A percentile compares a stretch with the other conserved stretches of the same genome.
phyloP scores from a whole-genome alignment of 805 yeast genomes.

The Candida fluviatilis region DNA sequence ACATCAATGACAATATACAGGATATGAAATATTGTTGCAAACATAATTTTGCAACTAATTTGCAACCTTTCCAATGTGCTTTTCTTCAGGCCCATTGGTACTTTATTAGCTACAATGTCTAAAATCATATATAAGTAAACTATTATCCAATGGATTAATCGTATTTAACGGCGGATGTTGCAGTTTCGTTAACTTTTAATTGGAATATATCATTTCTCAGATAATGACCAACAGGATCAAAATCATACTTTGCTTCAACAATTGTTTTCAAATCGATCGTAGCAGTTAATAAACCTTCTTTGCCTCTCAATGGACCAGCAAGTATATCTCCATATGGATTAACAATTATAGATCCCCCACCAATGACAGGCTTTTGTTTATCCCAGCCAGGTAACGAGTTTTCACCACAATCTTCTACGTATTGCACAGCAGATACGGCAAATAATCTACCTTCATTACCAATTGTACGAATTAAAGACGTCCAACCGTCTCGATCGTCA shows the following conservation, averaged over 20 bases:
- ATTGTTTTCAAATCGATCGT: slow-evolving; percentile 36
- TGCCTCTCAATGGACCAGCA: slow-evolving; percentile 34
- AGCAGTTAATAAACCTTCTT: slow-evolving; percentile 38
- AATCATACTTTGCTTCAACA: slow-evolving; percentile 36
- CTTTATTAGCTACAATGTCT: too few species aligned
- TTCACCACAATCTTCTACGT: slow-evolving; percentile 16
- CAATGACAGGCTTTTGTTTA: slow-evolving; percentile 26
- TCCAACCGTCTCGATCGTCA: slow-evolving; percentile 43
- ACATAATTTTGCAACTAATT: too few species aligned
- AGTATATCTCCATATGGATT: slow-evolving; percentile 36
- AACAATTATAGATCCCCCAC: slow-evolving; percentile 25
- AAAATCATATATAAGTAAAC: too few species aligned
- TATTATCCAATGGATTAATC: neutral
- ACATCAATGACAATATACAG: too few species aligned
- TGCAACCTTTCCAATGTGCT: neutral
- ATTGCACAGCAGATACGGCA: slow-evolving; percentile 38
- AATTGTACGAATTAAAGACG: slow-evolving; percentile 37
- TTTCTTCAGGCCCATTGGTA: too few species aligned
- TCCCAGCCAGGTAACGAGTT: slow-evolving; percentile 18
- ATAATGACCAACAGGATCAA: slow-evolving; percentile 43
- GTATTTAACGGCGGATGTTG: neutral
- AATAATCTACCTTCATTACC: slow-evolving; percentile 38
- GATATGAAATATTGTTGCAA: neutral
- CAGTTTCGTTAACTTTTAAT: slow-evolving; percentile 34
- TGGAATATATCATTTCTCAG: slow-evolving; percentile 37